Percentiles rank a stretch among this genome's conserved stretches.
Conservation (phyloP, 305 asterid species). For the Andrographis paniculata region DNA sequence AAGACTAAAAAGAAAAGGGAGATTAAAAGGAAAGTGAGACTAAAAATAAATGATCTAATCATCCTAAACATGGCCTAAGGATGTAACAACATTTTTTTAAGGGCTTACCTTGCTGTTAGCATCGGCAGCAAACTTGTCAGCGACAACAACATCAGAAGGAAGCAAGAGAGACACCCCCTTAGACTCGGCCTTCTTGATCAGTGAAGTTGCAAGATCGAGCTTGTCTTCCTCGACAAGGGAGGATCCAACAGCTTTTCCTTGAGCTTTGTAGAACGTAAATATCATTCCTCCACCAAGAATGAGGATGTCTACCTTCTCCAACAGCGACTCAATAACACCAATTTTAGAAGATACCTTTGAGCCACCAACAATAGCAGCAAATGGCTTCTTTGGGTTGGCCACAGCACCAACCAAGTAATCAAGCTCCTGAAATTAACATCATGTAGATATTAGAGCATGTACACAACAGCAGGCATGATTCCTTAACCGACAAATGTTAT, state of each 20-base stretch:
- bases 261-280: conserved; percentile 66
- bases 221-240: conserved; percentile 67
- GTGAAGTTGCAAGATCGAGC: conserved; percentile 55
- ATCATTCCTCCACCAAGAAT: conserved; percentile 76
- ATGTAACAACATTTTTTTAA: no score
- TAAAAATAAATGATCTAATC: no score
- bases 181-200: conserved; percentile 62
- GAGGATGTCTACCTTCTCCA: conserved; percentile 54
- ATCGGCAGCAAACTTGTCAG: conserved; percentile 82
- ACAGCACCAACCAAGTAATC: conserved; percentile 76
- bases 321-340: conserved; percentile 58
- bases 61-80: no score
- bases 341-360: conserved; percentile 62
- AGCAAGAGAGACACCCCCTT: conserved; percentile 66
- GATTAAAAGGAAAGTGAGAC: no score
- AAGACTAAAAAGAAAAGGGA: no score
- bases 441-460: no score
- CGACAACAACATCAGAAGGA: conserved; percentile 67
- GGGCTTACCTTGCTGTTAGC: conserved; percentile 74
- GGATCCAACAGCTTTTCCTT: conserved; percentile 57
- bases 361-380: conserved; percentile 81
- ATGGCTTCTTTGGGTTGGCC: conserved; percentile 56
- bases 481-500: no score
- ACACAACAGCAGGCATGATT: background rate
- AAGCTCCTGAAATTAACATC: conserved; percentile 57